Conservation (phyloP, 768 basidiomycete species). For the Panaeolus papilionaceus region DNA sequence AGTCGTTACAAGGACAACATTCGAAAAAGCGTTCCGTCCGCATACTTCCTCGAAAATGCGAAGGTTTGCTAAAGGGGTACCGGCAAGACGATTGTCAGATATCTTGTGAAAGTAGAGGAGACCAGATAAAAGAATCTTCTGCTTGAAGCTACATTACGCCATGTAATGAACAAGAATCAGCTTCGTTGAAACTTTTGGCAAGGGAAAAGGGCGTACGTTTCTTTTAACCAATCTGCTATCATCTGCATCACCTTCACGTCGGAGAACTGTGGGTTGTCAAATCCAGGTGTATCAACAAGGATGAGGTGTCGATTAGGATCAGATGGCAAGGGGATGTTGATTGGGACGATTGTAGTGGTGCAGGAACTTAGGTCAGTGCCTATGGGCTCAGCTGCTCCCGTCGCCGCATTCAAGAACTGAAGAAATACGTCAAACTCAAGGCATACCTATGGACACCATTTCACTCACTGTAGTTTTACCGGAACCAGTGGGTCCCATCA, state of each 20-base stretch:
- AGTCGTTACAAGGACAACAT: slow-evolving; percentile 15
- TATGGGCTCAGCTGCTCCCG: not conserved
- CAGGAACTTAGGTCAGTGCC: slow-evolving; percentile 12
- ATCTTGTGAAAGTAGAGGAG: slow-evolving; percentile 39
- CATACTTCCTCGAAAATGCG: not conserved
- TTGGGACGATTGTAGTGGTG: slow-evolving; percentile 11
- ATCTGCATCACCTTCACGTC: slow-evolving; percentile 30
- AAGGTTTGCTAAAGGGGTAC: slow-evolving; percentile 47
- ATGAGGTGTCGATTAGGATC: slow-evolving; percentile 20
- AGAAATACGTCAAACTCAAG: not conserved
- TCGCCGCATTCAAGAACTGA: slow-evolving; percentile 19
- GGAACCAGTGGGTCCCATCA: slow-evolving; percentile 37
- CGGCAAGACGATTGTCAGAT: slow-evolving; percentile 46
- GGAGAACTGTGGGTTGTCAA: slow-evolving; percentile 29
- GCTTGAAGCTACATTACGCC: slow-evolving; percentile 30
- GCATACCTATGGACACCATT: not conserved
- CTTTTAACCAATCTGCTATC: slow-evolving; percentile 30
- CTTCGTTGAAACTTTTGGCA: not conserved
- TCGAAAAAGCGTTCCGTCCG: not conserved
- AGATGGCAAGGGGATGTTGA: slow-evolving; percentile 25
- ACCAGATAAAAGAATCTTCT: slow-evolving; percentile 33
- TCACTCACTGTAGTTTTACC: slow-evolving; percentile 37
- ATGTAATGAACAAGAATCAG: not conserved
- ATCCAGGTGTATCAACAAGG: slow-evolving; percentile 34
- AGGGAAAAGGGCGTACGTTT: slow-evolving; percentile 22